Evolutionary conservation across 257 asterid genomes (phyloP).

Genomic region (Scutellaria galericulata): DNA sequence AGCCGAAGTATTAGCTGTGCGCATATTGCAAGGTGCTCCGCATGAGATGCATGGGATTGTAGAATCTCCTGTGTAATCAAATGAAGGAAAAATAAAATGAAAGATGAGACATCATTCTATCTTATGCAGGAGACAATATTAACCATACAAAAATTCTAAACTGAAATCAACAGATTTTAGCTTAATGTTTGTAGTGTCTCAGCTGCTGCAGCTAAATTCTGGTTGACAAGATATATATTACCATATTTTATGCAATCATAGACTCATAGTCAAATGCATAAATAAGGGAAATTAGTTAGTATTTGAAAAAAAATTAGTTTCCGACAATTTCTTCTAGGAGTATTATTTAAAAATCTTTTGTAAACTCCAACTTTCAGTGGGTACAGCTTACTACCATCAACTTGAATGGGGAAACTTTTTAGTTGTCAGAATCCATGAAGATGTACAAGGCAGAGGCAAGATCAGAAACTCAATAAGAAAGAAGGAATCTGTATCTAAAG

Average conservation of each 20-base stretch:
- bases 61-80: constrained; percentile 66
- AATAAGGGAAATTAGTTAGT: background rate
- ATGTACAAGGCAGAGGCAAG: too few relatives aligned
- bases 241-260: background rate
- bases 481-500: too few relatives aligned
- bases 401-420: too few relatives aligned
- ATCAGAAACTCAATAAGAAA: too few relatives aligned
- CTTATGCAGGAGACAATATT: constrained; percentile 21
- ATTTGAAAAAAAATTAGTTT: too few relatives aligned
- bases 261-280: background rate
- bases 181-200: background rate
- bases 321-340: too few relatives aligned
- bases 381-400: too few relatives aligned
- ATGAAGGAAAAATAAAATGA: constrained; percentile 5
- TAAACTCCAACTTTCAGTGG: too few relatives aligned
- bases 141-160: background rate
- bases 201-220: constrained; percentile 23
- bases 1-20: constrained; percentile 82
- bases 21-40: constrained; percentile 72
- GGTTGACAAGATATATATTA: background rate
- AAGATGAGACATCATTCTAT: constrained; percentile 12
- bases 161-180: constrained; percentile 9
- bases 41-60: constrained; percentile 76
- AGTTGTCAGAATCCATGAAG: too few relatives aligned
- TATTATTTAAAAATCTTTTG: too few relatives aligned